These are phyloP conservation scores for Coemansia sp. DNA, from an alignment of 192 early-diverging fungal species.

Conservation along the genomic window DNA sequence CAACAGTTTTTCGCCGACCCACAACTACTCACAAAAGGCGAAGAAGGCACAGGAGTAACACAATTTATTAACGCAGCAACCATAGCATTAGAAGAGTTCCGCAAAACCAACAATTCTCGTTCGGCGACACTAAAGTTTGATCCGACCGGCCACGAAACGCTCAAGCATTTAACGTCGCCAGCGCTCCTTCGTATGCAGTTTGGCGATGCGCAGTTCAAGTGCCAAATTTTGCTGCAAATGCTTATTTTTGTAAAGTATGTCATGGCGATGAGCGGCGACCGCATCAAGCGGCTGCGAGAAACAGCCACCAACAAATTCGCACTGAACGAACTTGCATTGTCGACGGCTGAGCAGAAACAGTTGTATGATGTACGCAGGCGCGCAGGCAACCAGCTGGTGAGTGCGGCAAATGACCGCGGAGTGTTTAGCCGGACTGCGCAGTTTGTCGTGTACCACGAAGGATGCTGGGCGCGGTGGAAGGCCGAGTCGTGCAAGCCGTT, in stretches of 20 bases:
- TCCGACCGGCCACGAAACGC: conserved; percentile 21
- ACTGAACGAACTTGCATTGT: conserved; percentile 44
- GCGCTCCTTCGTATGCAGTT: conserved; percentile 60
- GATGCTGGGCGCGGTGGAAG: conserved; percentile 84
- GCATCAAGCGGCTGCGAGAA: conserved; percentile 50
- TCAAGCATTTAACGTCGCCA: conserved; percentile 37
- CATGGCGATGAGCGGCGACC: conserved; percentile 54
- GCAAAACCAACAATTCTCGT: conserved; percentile 12
- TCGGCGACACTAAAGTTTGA: conserved; percentile 15
- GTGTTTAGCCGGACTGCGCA: conserved; percentile 66
- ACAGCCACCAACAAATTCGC: conserved; percentile 62
- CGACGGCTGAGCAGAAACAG: conserved; percentile 55
- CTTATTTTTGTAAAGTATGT: conserved; percentile 85
- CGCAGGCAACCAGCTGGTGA: conserved; percentile 55
- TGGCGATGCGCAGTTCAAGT: conserved; percentile 76
- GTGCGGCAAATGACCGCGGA: conserved; percentile 59
- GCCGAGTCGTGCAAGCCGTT: conserved; percentile 72
- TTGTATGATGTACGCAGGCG: conserved; percentile 54
- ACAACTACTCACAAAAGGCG: conserved; percentile 37
- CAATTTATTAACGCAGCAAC: conserved; percentile 25
- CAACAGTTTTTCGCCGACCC: conserved; percentile 79
- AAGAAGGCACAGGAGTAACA: not conserved
- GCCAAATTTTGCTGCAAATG: conserved; percentile 83
- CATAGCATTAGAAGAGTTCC: conserved; percentile 42
- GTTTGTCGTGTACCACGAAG: conserved; percentile 70